phyloP scores from a whole-genome alignment of 2,329 filamentous ascomycete genomes.

The Exophiala lecanii-corni region DNA sequence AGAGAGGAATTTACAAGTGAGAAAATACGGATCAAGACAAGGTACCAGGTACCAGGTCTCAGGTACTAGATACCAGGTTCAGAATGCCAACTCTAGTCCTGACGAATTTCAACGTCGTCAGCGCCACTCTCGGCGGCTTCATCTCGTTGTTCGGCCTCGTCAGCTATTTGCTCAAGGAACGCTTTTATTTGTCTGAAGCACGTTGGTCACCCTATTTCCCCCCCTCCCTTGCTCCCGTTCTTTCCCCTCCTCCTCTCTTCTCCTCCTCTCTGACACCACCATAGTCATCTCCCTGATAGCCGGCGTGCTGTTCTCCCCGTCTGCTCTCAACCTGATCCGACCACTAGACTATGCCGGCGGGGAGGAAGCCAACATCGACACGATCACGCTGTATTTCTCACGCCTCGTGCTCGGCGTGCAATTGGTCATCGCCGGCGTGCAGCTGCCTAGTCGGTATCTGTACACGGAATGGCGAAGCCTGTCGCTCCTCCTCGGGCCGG shows the following conservation, averaged over 20 bases:
- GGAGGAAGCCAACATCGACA: constrained; percentile 55
- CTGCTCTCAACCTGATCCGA: constrained; percentile 69
- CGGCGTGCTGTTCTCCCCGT: constrained; percentile 73
- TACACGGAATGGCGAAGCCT: constrained; percentile 73
- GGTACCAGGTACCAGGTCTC: too few relatives aligned
- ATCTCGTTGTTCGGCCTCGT: constrained; percentile 86
- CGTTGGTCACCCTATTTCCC: constrained; percentile 61
- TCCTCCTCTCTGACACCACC: constrained; percentile 2
- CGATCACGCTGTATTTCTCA: constrained; percentile 77
- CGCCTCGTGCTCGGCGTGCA: constrained; percentile 86
- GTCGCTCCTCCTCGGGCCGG: constrained; percentile 69
- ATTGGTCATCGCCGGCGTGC: constrained; percentile 80
- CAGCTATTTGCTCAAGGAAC: constrained; percentile 84
- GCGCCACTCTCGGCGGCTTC: constrained; percentile 77
- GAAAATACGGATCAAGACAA: too few relatives aligned
- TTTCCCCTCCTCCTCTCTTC: too few relatives aligned
- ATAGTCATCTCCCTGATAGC: constrained; percentile 77
- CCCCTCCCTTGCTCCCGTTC: too few relatives aligned
- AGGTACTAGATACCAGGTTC: too few relatives aligned
- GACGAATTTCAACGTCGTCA: constrained; percentile 79
- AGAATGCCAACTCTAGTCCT: constrained; percentile 59
- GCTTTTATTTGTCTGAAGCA: constrained; percentile 85
- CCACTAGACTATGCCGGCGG: constrained; percentile 69
- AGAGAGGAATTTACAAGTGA: too few relatives aligned
- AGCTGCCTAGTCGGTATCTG: constrained; percentile 79